Conservation (phyloP, 805 yeast genomes). For the Zygosaccharomyces pseudorouxii region DNA sequence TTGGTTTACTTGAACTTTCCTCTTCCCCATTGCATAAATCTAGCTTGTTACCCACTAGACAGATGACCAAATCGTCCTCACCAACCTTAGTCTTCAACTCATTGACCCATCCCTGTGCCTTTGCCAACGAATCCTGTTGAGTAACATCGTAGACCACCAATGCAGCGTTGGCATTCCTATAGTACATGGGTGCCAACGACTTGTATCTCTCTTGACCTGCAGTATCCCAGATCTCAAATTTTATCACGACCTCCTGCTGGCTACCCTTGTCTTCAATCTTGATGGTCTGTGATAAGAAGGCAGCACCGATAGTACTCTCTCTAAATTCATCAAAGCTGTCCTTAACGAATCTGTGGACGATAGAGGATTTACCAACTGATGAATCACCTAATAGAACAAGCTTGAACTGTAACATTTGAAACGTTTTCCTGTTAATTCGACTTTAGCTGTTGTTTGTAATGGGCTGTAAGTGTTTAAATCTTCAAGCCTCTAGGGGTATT, state of each 20-base stretch:
- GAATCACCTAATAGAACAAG: conserved; percentile 76
- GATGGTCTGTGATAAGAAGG: conserved; percentile 81
- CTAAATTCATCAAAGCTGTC: conserved; percentile 71
- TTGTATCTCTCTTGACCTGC: conserved; percentile 93
- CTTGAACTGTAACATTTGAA: conserved; percentile 48
- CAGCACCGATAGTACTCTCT: conserved; percentile 98
- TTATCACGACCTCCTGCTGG: conserved; percentile 30
- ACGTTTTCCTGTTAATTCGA: neutral
- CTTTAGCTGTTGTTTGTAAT: neutral
- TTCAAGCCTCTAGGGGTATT: conserved; percentile 2
- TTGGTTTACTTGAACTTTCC: conserved; percentile 45
- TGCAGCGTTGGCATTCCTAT: conserved; percentile 77
- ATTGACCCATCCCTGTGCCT: conserved; percentile 87
- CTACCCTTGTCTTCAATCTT: conserved; percentile 28
- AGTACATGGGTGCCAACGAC: conserved; percentile 78
- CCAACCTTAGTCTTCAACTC: conserved; percentile 84
- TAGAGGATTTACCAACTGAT: conserved; percentile 77
- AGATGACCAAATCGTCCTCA: conserved; percentile 65
- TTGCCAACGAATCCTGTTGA: conserved; percentile 61
- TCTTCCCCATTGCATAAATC: conserved; percentile 51
- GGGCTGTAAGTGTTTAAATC: neutral
- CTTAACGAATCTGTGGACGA: conserved; percentile 74
- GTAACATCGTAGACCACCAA: conserved; percentile 83
- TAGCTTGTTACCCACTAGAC: conserved; percentile 80
- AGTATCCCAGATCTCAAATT: conserved; percentile 84